Percentiles rank a stretch among this genome's conserved stretches.
phyloP scores from a whole-genome alignment of 148 eudicot species.

The Nyssa sinensis region DNA sequence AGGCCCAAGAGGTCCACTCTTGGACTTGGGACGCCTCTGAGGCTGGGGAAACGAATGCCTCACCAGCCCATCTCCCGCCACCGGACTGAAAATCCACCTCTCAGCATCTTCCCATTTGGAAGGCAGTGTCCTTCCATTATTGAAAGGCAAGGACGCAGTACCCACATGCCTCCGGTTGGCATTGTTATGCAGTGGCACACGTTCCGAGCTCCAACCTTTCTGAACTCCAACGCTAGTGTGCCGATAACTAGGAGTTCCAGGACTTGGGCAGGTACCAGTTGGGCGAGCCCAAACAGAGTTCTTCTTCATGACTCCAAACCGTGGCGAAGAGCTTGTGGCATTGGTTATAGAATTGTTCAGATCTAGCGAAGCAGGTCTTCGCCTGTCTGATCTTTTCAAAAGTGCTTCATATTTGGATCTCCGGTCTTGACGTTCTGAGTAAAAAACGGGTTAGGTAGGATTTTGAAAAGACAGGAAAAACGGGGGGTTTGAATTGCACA shows the following conservation, averaged over 20 bases:
- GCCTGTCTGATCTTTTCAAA: constrained; percentile 44
- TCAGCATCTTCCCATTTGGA: constrained; percentile 99
- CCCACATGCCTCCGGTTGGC: constrained; percentile 55
- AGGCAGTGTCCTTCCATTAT: constrained; percentile 70
- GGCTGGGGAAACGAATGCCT: constrained; percentile 56
- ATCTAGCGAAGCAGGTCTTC: constrained; percentile 77
- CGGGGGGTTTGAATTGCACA: background rate
- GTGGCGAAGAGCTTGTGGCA: constrained; percentile 58
- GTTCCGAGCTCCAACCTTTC: constrained; percentile 95
- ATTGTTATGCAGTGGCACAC: constrained; percentile 55
- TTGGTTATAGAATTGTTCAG: constrained; percentile 44
- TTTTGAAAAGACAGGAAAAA: background rate
- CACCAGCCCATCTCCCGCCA: constrained; percentile 49
- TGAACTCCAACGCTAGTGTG: constrained; percentile 41
- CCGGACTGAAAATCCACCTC: constrained; percentile 94
- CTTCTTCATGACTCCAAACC: constrained; percentile 60
- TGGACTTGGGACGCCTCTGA: constrained; percentile 67
- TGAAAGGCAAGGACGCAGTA: constrained; percentile 53
- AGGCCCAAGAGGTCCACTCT: constrained; percentile 96
- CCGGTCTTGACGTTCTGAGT: constrained; percentile 70
- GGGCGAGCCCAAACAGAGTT: constrained; percentile 24
- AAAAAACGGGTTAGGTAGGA: constrained; percentile 8
- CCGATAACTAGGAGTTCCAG: constrained; percentile 74
- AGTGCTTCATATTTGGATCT: constrained; percentile 64
- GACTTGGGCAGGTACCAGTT: constrained; percentile 68